Evolutionary conservation across 2,329 filamentous ascomycete species (phyloP), one percentile per base, ranked within the genome.

Genomic region (Lanzia echinophila): DNA sequence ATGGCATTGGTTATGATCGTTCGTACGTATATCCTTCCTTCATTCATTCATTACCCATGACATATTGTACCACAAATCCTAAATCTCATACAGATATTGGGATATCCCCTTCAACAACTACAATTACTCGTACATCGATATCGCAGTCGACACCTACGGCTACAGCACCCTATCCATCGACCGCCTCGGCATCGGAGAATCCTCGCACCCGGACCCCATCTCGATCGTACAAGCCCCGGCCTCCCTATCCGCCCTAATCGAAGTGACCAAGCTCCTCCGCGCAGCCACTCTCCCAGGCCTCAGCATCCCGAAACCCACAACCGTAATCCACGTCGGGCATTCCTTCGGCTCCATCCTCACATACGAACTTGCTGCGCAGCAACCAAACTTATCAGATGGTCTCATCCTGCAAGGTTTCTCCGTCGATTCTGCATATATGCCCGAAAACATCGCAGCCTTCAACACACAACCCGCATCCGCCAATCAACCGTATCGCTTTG

Each of bases 381-480:
- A 53, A 6, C 43, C 50, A 39, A 11, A 33, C 4, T 32, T 47
- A 24, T 47, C 50, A 39, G 50, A 53, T 28, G 43, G 43, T 17
- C 22, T 53, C 4, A 53, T 53, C n/a, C 43, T 53, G 13, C 50
- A 53, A 53, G 50, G 43, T 22, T 53, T 53, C 13, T 53, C 50
- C 15, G 6, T 42, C 22, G 19, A 47, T 13, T 6, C 22, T n/a
- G 20, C 43, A n/a, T 39, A 13, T 6, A 13, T 53, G 2, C 11
- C 17, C 6, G 43, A 53, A 13, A 53, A 43, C 15, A 28, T 53
- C 13, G 24, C 43, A 13, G 43, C 13, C 28, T 53, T 53, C 13
- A 19, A 47, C 8, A 33, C 41, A 1, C 12, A 53, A 34, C 32
- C 33, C 6, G 50, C 50, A 24, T 38, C 50, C n/a, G 13, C 19